These are phyloP conservation scores for Stephanodiscus triporus DNA, from an alignment of 108 stramenopile genomes.

Conservation along the genomic window DNA sequence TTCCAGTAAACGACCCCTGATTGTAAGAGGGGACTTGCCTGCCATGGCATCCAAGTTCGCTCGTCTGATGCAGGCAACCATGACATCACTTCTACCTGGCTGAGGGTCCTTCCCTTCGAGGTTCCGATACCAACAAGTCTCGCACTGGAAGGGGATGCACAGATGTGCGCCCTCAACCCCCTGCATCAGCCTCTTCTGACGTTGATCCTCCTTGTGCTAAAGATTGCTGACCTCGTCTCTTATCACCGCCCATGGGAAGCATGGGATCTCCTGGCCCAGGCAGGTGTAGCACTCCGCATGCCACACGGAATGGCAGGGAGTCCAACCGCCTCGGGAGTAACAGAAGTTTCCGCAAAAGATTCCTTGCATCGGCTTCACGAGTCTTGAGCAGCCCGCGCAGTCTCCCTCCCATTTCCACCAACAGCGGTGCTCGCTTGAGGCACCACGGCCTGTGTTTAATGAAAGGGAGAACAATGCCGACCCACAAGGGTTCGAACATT, in stretches of 20 bases:
- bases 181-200: conserved; percentile 1
- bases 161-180: conserved; percentile 28
- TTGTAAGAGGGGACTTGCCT: background rate
- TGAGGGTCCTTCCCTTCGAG: background rate
- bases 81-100: background rate
- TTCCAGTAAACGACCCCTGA: background rate
- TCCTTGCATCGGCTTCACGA: background rate
- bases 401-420: conserved; percentile 33
- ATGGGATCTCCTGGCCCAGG: background rate
- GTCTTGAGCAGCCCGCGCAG: conserved; percentile 15
- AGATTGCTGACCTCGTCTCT: conserved; percentile 1
- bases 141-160: conserved; percentile 57
- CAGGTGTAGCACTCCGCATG: conserved; percentile 26
- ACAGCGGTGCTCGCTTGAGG: conserved; percentile 7
- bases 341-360: conserved; percentile 41
- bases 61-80: background rate
- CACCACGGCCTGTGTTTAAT: conserved; percentile 30
- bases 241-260: background rate
- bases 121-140: conserved; percentile 54
- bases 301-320: conserved; percentile 19
- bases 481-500: conserved; percentile 38
- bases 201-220: conserved; percentile 11
- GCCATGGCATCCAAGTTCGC: conserved; percentile 19
- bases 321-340: background rate
- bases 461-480: conserved; percentile 42